Base-by-base conservation (phyloP, 805 yeast genomes). In the Spathaspora arborariae region DNA sequence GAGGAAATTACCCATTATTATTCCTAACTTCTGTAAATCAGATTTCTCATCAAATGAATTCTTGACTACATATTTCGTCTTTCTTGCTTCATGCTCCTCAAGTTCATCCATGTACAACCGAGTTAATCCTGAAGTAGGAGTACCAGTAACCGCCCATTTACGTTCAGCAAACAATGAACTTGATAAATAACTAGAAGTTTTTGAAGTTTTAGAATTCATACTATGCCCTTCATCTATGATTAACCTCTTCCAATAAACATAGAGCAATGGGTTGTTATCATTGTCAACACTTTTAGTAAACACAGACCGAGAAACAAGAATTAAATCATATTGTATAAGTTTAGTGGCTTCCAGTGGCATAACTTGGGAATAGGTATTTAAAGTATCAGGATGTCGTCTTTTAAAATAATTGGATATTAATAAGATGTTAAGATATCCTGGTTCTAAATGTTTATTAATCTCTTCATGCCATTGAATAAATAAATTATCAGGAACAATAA, bases 151-250 rank as follows among this genome's bases (percentile, higher is more conserved):
- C 0, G 83, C 81, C 91, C 91, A 84, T 49, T 78, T 72, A 43
- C 88, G 69, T 55, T 84, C 91, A 7, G 78, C 77, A 41, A 63
- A 59, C 40, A 85, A 56, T 19, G 67, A 63, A 27, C 68, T 69
- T 16, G 86, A 80, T 27, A 80, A 56, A 7, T 62, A 56, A 6
- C 79, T 82, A 13, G 35, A 6, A 0, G 79, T 72, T 42, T 77
- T 67, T 0, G 86, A 72, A 1, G 72, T 59, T 46, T 73, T 74
- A 6, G 83, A 72, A 48, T 70, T 74, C 77, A 84, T 74, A 21
- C 82, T 74, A 58, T 84, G 90, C 0, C 90, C 90, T 59, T 84
- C 91, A 59, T 84, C 91, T n/a, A 85, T 79, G 15, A 85, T 81
- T 24, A 84, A 63, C 19, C 90, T 57, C 56, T 84, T 84, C 89